Base-by-base conservation (phyloP, 768 basidiomycete genomes). In the Mycena polygramma region DNA sequence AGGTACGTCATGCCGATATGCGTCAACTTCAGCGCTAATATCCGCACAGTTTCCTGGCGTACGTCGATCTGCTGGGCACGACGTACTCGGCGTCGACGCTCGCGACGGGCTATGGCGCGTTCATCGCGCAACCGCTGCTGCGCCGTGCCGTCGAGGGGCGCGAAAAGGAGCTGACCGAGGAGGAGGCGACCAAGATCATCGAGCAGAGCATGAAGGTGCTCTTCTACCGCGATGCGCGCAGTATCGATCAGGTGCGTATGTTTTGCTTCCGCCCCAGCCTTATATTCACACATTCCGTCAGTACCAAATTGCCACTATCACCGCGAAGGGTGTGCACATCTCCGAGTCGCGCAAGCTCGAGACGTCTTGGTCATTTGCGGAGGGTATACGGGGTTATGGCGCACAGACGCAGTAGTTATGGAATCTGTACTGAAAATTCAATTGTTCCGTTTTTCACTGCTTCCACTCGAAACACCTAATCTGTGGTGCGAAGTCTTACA, bases 241-340 rank as follows among this genome's bases (percentile, higher is more conserved):
- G 94, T 84, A 83, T 97, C 80, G 94, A 99, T 87, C 98, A 98
- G 90, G 97, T 95, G 72, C 39, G 86, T 77, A 52, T 45, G 14
- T 54, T 54, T 35, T 10, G 30, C 30, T 53, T 11, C 11, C 48
- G 60, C 30, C 30, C 46, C 63, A 37, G 30, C 46, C 20, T 37
- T 45, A 52, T 57, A 20, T 51, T 66, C 26, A 7, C 20, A 24
- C 0, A 35, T 57, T 10, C n/a, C 66, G 1, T 78, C n/a, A 98
- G 97, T 99, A 92, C 83, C 97, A 99, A 96, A 88, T 99, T 66
- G 97, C 96, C 7, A 95, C 88, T 0, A 89, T 99, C 75, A 96
- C 93, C 0, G 89, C 83, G 20, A 83, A 88, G 4, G 97, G 97
- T 1, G 87, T 92, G 37, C 81, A 79, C 11, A 94, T 99, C 68